Conservation (phyloP, 2,329 filamentous ascomycete species). For the Gaeumannomyces sp. region DNA sequence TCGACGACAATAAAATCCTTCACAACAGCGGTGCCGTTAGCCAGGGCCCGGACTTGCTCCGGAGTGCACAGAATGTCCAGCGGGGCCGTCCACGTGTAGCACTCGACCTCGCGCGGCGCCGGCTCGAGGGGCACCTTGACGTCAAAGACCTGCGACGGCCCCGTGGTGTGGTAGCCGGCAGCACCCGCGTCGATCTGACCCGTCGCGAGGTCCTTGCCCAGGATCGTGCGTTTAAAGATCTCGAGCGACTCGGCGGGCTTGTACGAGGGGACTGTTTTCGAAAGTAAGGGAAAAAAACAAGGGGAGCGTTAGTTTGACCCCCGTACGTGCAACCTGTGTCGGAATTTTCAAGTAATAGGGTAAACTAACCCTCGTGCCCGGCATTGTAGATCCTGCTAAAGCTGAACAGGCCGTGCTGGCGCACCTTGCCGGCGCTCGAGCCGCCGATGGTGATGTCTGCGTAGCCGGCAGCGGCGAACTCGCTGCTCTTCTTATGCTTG, state of each 20-base stretch:
- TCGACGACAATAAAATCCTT: conserved; percentile 19
- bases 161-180: conserved; percentile 3
- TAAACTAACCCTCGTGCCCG: conserved; percentile 42
- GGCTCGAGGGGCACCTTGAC: conserved; percentile 5
- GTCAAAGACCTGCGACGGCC: conserved; percentile 4
- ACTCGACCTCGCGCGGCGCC: background rate
- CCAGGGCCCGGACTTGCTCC: conserved; percentile 45
- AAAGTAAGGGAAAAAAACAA: background rate
- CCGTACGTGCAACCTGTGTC: background rate
- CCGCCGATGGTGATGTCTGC: conserved; percentile 57
- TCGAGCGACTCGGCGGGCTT: conserved; percentile 39
- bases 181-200: conserved; percentile 25
- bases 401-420: conserved; percentile 71
- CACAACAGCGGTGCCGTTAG: conserved; percentile 44
- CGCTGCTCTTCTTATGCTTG: conserved; percentile 38
- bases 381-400: conserved; percentile 63
- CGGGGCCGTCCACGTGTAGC: conserved; percentile 1
- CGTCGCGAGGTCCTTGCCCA: conserved; percentile 38
- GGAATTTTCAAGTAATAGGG: background rate
- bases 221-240: conserved; percentile 44
- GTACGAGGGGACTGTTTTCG: conserved; percentile 33
- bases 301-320: background rate
- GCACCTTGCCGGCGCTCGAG: conserved; percentile 62
- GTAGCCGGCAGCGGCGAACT: conserved; percentile 64
- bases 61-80: conserved; percentile 14